These are phyloP conservation scores for Spatholobus suberectus DNA, from an alignment of 306 rosid species.

Conservation along the genomic window DNA sequence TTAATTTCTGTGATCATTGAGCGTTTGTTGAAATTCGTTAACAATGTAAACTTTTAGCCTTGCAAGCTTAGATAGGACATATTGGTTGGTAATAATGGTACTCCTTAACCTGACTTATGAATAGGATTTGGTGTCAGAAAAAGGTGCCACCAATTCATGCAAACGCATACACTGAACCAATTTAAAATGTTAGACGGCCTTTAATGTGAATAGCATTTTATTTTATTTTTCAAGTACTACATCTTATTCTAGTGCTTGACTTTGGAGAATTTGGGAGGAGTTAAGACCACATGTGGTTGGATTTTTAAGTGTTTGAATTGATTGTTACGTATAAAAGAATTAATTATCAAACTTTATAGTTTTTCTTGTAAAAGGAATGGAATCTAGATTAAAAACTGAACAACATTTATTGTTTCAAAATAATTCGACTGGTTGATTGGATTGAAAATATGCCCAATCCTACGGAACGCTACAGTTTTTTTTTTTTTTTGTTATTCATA, in stretches of 20 bases:
- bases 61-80: not conserved
- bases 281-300: not conserved
- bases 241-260: not conserved
- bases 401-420: not conserved
- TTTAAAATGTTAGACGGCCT: not conserved
- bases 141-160: constrained; percentile 43
- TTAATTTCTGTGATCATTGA: not conserved
- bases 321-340: not conserved
- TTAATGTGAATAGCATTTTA: not conserved
- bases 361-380: not conserved
- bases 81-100: constrained; percentile 24
- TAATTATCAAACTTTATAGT: not conserved
- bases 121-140: constrained; percentile 72
- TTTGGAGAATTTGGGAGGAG: not conserved
- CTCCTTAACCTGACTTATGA: constrained; percentile 70
- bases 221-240: not conserved
- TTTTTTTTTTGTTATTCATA: not conserved
- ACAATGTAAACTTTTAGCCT: not conserved
- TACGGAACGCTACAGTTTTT: not conserved
- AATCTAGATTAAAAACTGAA: not conserved
- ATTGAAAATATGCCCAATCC: not conserved
- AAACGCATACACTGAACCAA: not conserved
- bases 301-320: constrained; percentile 11
- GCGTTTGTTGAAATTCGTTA: not conserved
- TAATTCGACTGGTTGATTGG: not conserved